Conservation (phyloP, 768 basidiomycete species). For the Cyclocybe aegerita region DNA sequence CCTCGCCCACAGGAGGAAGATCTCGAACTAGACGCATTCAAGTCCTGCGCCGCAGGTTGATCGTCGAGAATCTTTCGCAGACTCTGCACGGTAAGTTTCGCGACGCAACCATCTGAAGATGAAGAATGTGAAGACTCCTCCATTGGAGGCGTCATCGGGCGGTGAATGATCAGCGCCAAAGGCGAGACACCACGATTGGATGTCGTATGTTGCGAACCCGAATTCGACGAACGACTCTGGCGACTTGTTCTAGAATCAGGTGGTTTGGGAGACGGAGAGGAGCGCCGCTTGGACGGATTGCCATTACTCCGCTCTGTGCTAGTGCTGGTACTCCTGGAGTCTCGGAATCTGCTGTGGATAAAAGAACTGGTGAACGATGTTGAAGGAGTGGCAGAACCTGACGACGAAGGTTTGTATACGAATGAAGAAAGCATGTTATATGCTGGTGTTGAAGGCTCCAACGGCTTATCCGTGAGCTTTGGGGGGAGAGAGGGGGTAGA, state of each 20-base stretch:
- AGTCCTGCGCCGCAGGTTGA: slow-evolving; percentile 33
- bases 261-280: slow-evolving; percentile 15
- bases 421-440: slow-evolving; percentile 64
- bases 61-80: slow-evolving; percentile 71
- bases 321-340: slow-evolving; percentile 30
- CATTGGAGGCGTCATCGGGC: slow-evolving; percentile 54
- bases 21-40: slow-evolving; percentile 7
- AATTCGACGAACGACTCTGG: slow-evolving; percentile 5
- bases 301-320: slow-evolving; percentile 22
- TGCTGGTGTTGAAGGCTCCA: slow-evolving; percentile 52
- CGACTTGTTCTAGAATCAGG: slow-evolving; percentile 4
- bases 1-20: slow-evolving; percentile 9
- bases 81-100: slow-evolving; percentile 63
- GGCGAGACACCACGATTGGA: slow-evolving; percentile 23
- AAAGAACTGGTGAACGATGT: slow-evolving; percentile 35
- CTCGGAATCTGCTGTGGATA: slow-evolving; percentile 27
- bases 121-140: slow-evolving; percentile 57
- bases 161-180: slow-evolving; percentile 18
- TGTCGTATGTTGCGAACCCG: not conserved
- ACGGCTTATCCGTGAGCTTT: slow-evolving; percentile 33
- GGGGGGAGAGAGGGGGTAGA: slow-evolving; percentile 23
- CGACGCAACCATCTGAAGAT: slow-evolving; percentile 52
- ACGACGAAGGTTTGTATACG: slow-evolving; percentile 33
- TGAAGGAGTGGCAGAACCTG: slow-evolving; percentile 32
- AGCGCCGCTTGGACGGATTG: slow-evolving; percentile 3